Conservation (phyloP, 306 rosid species). For the Pyrus bretschneideri region DNA sequence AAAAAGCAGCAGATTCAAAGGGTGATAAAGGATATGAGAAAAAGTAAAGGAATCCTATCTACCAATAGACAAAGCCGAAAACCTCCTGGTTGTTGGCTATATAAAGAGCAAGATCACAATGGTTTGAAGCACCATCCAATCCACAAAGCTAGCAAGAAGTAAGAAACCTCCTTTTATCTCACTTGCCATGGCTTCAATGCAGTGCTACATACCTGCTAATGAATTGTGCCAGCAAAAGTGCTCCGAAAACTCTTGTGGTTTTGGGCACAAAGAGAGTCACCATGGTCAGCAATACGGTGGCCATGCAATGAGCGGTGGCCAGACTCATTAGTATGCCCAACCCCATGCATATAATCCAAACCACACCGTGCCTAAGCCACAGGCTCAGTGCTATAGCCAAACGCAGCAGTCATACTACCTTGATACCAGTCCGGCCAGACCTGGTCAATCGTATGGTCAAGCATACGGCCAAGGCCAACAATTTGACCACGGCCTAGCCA, state of each 20-base stretch:
- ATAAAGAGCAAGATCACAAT: neutral
- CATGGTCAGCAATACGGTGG: too few relatives aligned
- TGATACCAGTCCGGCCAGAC: too few relatives aligned
- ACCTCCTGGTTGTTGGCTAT: neutral
- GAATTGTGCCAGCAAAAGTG: neutral
- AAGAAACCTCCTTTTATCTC: neutral
- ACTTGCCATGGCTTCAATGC: neutral
- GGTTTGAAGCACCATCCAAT: neutral
- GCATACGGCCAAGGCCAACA: too few relatives aligned
- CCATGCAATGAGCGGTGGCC: neutral
- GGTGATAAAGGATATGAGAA: too few relatives aligned
- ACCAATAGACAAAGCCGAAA: neutral
- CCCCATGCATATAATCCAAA: neutral
- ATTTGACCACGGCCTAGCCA: too few relatives aligned
- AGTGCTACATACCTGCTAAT: neutral
- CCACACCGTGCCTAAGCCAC: too few relatives aligned
- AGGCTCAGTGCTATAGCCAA: too few relatives aligned
- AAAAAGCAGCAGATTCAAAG: neutral
- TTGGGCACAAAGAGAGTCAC: neutral
- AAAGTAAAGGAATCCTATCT: neutral
- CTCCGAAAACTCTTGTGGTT: neutral
- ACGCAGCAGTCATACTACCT: too few relatives aligned
- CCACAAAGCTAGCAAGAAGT: neutral
- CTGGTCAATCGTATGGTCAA: too few relatives aligned
- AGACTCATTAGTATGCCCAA: constrained; percentile 16